Evolutionary conservation across 768 basidiomycete genomes (phyloP), one percentile per base, ranked within the genome.

Genomic region (Suillus ampliporus): DNA sequence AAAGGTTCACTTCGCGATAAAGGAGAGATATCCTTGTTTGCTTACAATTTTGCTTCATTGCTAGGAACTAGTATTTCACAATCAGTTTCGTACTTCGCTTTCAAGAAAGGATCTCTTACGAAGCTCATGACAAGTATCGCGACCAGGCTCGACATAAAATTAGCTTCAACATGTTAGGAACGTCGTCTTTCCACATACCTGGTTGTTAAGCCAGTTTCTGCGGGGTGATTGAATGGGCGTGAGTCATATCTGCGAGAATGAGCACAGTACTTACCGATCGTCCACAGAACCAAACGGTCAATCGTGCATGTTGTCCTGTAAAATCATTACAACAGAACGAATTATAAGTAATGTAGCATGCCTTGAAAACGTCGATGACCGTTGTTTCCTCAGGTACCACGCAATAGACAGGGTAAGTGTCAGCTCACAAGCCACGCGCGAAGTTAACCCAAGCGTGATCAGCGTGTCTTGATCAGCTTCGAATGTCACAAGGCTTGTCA

Each of bases 171-270:
- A 35, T 8, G 21, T 35, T 21, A 37, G 23, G 15, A 47, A 38
- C 11, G 21, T 57, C 15, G 35, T 37, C 21, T 54, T 35, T 4
- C n/a, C 34, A 35, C 58, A 37, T 35, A 52, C 58, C 58, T 52
- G 14, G 58, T 53, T 9, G 23, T 28, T 28, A 60, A 8, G 58
- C 58, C 58, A 19, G 58, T 60, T 53, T 60, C 58, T 60, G 48
- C 23, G 6, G 10, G 8, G 38, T 19, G 14, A 52, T 28, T 19
- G 14, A 15, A 15, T 19, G 4, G 26, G 47, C 5, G 14, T 52
- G 19, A 47, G 44, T 50, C n/a, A n/a, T n/a, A 23, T 50, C 35
- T 17, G 6, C 58, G 14, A 23, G 19, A 51, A 35, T 6, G 28
- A 47, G 7, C 8, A 43, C 28, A 34, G 9, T 60, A 21, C 48